These are phyloP conservation scores for Metschnikowia lochheadii DNA, from an alignment of 805 yeast genomes.

Conservation along the genomic window DNA sequence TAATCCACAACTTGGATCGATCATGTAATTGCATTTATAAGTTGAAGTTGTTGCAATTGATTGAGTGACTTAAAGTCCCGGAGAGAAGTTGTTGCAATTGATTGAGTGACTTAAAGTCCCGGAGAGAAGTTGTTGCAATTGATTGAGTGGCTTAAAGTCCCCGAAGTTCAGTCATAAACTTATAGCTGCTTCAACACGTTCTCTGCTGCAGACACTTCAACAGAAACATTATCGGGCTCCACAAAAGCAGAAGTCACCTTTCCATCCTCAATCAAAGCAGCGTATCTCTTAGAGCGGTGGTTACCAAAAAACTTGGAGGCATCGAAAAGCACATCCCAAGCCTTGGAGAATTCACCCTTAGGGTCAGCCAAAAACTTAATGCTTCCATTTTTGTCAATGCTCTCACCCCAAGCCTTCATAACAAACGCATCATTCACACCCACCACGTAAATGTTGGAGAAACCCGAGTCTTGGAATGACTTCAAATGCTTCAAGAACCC, in stretches of 20 bases:
- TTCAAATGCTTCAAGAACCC: constrained; percentile 55
- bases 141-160: too few relatives aligned
- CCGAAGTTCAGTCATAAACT: too few relatives aligned
- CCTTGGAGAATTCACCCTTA: constrained; percentile 63
- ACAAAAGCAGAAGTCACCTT: constrained; percentile 59
- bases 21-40: too few relatives aligned
- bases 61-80: too few relatives aligned
- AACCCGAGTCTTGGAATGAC: constrained; percentile 63
- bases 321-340: constrained; percentile 66
- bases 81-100: too few relatives aligned
- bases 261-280: constrained; percentile 72
- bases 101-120: too few relatives aligned
- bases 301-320: constrained; percentile 76
- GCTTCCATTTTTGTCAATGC: constrained; percentile 21
- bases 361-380: constrained; percentile 75
- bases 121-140: too few relatives aligned
- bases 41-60: too few relatives aligned
- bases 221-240: constrained; percentile 78
- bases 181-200: constrained; percentile 32
- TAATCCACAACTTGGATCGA: too few relatives aligned
- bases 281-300: constrained; percentile 69
- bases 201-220: constrained; percentile 49
- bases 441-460: constrained; percentile 56
- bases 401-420: constrained; percentile 71
- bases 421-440: constrained; percentile 89